phyloP scores from a whole-genome alignment of 495 filamentous ascomycete species.

The Clavariopsis aquatica region DNA sequence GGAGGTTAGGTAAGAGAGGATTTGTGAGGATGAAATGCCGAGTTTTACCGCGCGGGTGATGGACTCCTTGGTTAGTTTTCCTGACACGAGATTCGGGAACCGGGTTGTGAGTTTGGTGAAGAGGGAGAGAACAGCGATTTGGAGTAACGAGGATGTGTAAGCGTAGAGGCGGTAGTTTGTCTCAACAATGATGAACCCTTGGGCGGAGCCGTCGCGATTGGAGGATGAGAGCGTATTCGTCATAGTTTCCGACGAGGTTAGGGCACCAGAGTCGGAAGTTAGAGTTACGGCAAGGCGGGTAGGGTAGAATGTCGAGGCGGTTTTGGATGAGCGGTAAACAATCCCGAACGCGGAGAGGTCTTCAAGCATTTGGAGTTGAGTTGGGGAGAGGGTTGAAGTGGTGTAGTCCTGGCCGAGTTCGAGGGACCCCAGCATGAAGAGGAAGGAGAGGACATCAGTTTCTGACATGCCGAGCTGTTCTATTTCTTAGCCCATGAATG shows the following conservation, averaged over 20 bases:
- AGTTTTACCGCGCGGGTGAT: constrained; percentile 80
- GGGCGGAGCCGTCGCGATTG: constrained; percentile 47
- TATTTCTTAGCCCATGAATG: neutral
- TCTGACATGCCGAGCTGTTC: constrained; percentile 70
- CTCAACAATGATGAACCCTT: constrained; percentile 91
- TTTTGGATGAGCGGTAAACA: constrained; percentile 63
- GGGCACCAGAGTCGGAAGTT: constrained; percentile 73
- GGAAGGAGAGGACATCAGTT: constrained; percentile 90
- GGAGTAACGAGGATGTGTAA: constrained; percentile 87
- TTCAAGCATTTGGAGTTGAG: constrained; percentile 81
- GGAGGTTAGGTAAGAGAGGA: constrained; percentile 77
- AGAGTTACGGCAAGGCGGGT: constrained; percentile 93
- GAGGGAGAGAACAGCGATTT: constrained; percentile 90
- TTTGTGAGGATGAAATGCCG: constrained; percentile 93
- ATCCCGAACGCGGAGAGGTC: constrained; percentile 89
- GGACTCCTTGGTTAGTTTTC: constrained; percentile 81
- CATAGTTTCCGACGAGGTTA: constrained; percentile 53
- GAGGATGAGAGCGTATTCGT: constrained; percentile 24
- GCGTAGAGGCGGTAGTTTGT: constrained; percentile 99
- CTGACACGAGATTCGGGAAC: constrained; percentile 88
- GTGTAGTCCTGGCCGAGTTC: constrained; percentile 89
- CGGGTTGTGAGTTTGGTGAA: constrained; percentile 83
- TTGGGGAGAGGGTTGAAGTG: constrained; percentile 72
- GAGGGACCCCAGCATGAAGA: constrained; percentile 92
- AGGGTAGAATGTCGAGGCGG: constrained; percentile 75